Conservation (phyloP, 257 asterid genomes). For the Ophiorrhiza pumila region DNA sequence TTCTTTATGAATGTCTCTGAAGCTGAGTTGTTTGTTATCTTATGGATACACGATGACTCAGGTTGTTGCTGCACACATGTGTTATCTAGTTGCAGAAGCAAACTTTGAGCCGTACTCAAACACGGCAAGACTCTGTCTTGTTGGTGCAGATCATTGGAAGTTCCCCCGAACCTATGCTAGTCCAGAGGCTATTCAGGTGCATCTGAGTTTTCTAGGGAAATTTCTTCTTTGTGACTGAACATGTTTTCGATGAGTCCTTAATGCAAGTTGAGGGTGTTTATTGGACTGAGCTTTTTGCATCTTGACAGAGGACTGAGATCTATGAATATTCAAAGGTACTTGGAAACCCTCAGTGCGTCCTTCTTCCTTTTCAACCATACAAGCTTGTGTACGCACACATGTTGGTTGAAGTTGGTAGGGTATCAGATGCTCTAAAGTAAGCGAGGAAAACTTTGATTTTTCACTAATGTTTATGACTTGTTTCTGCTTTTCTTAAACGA, state of each 20-base stretch:
- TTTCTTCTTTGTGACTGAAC: background rate
- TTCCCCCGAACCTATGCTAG: constrained; percentile 89
- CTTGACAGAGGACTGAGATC: constrained; percentile 87
- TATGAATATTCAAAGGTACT: constrained; percentile 86
- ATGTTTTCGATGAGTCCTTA: background rate
- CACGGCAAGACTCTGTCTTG: constrained; percentile 87
- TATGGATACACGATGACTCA: constrained; percentile 27
- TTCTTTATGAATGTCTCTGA: constrained; percentile 18
- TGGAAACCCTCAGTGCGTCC: constrained; percentile 91
- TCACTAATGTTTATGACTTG: background rate
- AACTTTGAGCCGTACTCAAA: constrained; percentile 84
- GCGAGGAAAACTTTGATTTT: constrained; percentile 11
- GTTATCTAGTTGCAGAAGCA: constrained; percentile 93
- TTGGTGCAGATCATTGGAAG: constrained; percentile 95
- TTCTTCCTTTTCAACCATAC: constrained; percentile 92
- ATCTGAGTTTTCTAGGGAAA: constrained; percentile 16
- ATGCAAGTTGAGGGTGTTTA: constrained; percentile 10
- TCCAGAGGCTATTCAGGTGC: constrained; percentile 98
- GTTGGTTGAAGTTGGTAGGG: constrained; percentile 97
- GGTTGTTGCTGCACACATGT: constrained; percentile 93
- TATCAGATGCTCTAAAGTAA: constrained; percentile 85
- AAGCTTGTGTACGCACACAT: constrained; percentile 86
- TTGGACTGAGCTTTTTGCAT: constrained; percentile 9
- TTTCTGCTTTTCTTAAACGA: background rate
- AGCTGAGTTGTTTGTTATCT: constrained; percentile 13